These are phyloP conservation scores for Euphorbia celastroides DNA, from an alignment of 441 rosid genomes.

Conservation along the genomic window DNA sequence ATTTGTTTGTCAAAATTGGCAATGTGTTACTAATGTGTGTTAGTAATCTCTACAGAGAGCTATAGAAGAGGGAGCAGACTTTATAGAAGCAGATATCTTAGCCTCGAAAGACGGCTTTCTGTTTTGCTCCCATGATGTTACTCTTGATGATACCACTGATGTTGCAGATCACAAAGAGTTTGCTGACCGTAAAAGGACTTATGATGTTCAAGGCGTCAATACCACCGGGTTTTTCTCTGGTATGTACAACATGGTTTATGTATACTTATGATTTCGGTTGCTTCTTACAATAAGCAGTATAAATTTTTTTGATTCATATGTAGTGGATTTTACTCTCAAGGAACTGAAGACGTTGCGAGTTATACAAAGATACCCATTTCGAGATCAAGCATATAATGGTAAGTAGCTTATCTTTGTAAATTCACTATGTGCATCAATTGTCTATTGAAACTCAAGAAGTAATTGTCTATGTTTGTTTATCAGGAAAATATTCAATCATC, in stretches of 20 bases:
- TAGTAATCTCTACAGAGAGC: constrained; percentile 55
- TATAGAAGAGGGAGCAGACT: constrained; percentile 90
- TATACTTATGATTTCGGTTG: no score
- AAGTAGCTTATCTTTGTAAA: constrained; percentile 13
- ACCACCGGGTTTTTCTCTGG: constrained; percentile 76
- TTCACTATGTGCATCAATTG: no score
- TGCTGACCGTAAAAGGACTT: constrained; percentile 74
- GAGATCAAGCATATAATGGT: constrained; percentile 92
- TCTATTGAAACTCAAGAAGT: no score
- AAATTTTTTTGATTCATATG: constrained; percentile 3
- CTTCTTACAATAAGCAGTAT: no score
- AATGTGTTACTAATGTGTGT: neutral
- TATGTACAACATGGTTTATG: constrained; percentile 16
- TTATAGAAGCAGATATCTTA: constrained; percentile 85
- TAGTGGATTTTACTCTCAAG: constrained; percentile 83
- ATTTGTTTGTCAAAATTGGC: no score
- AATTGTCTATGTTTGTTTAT: constrained; percentile 15
- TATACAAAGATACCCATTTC: constrained; percentile 67
- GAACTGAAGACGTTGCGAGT: constrained; percentile 66
- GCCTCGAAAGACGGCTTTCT: constrained; percentile 86
- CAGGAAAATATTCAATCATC: constrained; percentile 77
- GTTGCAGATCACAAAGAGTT: constrained; percentile 68
- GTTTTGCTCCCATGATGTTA: constrained; percentile 78
- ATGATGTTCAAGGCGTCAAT: constrained; percentile 68
- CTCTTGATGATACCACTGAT: constrained; percentile 72